Percentiles rank a stretch among this genome's conserved stretches.
phyloP scores from a whole-genome alignment of 202 grass and related monocot genomes.

The Digitaria exilis region DNA sequence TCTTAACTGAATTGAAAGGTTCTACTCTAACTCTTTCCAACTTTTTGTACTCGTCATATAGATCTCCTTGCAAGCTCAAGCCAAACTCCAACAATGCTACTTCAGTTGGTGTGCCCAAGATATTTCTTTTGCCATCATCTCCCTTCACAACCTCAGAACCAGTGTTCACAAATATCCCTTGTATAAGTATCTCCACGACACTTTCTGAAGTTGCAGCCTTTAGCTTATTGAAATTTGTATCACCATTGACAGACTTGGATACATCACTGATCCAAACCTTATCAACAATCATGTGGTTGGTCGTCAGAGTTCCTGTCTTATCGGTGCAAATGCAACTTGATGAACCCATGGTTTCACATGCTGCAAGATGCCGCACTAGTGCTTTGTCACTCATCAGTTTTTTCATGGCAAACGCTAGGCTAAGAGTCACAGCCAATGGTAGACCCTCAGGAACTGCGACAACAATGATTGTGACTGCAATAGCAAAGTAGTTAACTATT shows the following conservation, averaged over 20 bases:
- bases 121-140: slow-evolving; percentile 60
- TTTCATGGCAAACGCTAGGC: slow-evolving; percentile 94
- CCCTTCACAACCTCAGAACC: slow-evolving; percentile 67
- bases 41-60: slow-evolving; percentile 43
- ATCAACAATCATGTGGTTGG: slow-evolving; percentile 88
- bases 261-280: slow-evolving; percentile 69
- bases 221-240: slow-evolving; percentile 37
- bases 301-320: slow-evolving; percentile 94
- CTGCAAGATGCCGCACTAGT: slow-evolving; percentile 83
- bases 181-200: slow-evolving; percentile 53
- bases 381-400: slow-evolving; percentile 91
- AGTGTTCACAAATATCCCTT: slow-evolving; percentile 92
- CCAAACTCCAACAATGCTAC: slow-evolving; percentile 84
- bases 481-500: slow-evolving; percentile 91
- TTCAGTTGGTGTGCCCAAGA: slow-evolving; percentile 88
- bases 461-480: slow-evolving; percentile 89
- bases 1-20: slow-evolving; percentile 91
- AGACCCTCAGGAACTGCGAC: slow-evolving; percentile 93
- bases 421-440: slow-evolving; percentile 90
- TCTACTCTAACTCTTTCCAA: slow-evolving; percentile 64
- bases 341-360: slow-evolving; percentile 98
- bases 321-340: slow-evolving; percentile 89
- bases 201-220: slow-evolving; percentile 52
- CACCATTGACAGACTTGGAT: slow-evolving; percentile 50
- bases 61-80: slow-evolving; percentile 57